Conservation (phyloP, 129 eudicot genomes). For the Calendula officinalis region DNA sequence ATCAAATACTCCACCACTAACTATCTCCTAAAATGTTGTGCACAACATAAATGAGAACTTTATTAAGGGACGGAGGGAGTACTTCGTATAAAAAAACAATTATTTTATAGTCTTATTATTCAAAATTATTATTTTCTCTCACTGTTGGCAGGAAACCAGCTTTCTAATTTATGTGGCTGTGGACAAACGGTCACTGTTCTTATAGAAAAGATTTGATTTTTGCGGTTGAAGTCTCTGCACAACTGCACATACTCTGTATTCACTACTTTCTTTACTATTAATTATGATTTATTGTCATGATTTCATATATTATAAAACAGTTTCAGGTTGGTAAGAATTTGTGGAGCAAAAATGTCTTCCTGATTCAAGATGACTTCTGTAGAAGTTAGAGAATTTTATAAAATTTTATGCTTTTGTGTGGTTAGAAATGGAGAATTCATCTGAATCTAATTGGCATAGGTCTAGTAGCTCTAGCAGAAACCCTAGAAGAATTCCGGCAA, state of each 20-base stretch:
- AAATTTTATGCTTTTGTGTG: slow-evolving; percentile 14
- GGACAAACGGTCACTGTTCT: slow-evolving; percentile 42
- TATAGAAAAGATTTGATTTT: slow-evolving; percentile 43
- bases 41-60: too few species aligned
- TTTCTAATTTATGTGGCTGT: slow-evolving; percentile 55
- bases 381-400: slow-evolving; percentile 6
- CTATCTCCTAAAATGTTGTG: too few species aligned
- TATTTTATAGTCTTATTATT: slow-evolving; percentile 11
- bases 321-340: background rate
- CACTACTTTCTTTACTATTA: slow-evolving; percentile 15
- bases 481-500: slow-evolving; percentile 36
- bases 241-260: slow-evolving; percentile 1
- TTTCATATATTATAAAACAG: too few species aligned
- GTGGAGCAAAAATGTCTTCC: slow-evolving; percentile 25
- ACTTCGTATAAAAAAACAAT: slow-evolving; percentile 9
- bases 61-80: too few species aligned
- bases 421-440: slow-evolving; percentile 69
- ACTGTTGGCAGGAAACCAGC: background rate
- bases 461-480: slow-evolving; percentile 59
- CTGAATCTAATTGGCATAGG: slow-evolving; percentile 64
- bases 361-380: slow-evolving; percentile 30
- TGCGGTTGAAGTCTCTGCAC: slow-evolving; percentile 34
- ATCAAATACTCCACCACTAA: too few species aligned
- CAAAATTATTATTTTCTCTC: slow-evolving; percentile 2
- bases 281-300: background rate